phyloP scores from a whole-genome alignment of 1,139 yeast genomes.

The Pichia cactophila region DNA sequence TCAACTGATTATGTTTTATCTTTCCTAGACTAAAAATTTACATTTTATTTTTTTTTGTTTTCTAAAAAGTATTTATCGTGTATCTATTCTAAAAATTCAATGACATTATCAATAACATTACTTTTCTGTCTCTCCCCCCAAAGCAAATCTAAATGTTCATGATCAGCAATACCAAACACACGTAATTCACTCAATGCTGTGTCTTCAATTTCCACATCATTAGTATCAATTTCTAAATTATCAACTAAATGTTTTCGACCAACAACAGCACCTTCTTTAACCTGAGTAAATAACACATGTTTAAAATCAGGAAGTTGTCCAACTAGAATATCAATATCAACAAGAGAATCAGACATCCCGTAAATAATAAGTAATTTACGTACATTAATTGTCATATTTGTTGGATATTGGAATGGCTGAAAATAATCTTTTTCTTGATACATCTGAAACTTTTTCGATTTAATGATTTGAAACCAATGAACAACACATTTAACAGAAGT shows the following conservation, averaged over 20 bases:
- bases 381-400: slow-evolving; percentile 44
- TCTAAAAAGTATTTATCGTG: background rate
- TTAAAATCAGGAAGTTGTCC: slow-evolving; percentile 39
- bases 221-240: slow-evolving; percentile 14
- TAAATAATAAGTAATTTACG: slow-evolving; percentile 47
- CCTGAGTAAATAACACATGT: slow-evolving; percentile 6
- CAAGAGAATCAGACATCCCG: slow-evolving; percentile 75
- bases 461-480: slow-evolving; percentile 93
- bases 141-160: slow-evolving; percentile 82
- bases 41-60: background rate
- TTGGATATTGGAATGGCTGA: slow-evolving; percentile 40
- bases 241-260: slow-evolving; percentile 17
- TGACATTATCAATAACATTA: slow-evolving; percentile 47
- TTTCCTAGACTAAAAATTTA: background rate
- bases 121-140: slow-evolving; percentile 74
- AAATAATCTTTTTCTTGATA: slow-evolving; percentile 59
- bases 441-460: slow-evolving; percentile 79
- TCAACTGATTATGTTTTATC: background rate
- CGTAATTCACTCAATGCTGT: slow-evolving; percentile 10
- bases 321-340: slow-evolving; percentile 71
- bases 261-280: slow-evolving; percentile 9
- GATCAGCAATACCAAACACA: slow-evolving; percentile 40
- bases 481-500: slow-evolving; percentile 89
- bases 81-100: slow-evolving; percentile 28
- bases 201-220: background rate